Base-by-base conservation (phyloP, 371 early-diverging fungal genomes). In the Lichtheimia hyalospora region DNA sequence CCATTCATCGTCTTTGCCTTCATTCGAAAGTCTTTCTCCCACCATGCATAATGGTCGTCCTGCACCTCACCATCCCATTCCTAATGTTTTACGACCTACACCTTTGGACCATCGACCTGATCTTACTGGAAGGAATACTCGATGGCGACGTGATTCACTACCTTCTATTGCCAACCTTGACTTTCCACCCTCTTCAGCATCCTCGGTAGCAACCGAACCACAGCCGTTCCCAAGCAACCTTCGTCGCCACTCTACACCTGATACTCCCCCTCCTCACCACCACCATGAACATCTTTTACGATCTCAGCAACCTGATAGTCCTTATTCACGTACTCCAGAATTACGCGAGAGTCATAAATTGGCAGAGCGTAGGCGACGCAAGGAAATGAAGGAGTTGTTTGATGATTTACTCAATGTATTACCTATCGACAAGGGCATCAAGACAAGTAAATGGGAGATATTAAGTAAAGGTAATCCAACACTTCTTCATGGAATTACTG, bases 321-420 rank as follows among this genome's bases (percentile, higher is more conserved):
- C 46, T 46, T 88, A 88, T 57, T 75, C 85, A 3, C 77, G 88
- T 20, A 72, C 82, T 7, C 88, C 87, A 2, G 85, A 85, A 54
- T 64, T 88, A 24, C 68, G 83, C 25, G 81, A 84, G 7, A 79
- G 81, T 52, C 92, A 92, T 68, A 92, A 92, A 64, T 69, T 92
- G 21, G 92, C 92, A 13, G 92, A 92, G 62, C 75, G 91, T 27
- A 87, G 88, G 52, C 84, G 92, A 5, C 82, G 92, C 40, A 86
- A 84, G 63, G 90, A 92, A 60, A 89, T 92, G 90, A 90, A 91
- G 58, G 87, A 87, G 28, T 72, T 92, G 18, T 92, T 92, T 79
- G 92, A 92, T 67, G 85, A 87, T 49, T 75, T 92, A n/a, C 77
- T 88, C 28, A 86, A 83, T 42, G 65, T 81, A 23, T 68, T 90